phyloP scores from a whole-genome alignment of 495 filamentous ascomycete species.

The Xylaria palmicola region DNA sequence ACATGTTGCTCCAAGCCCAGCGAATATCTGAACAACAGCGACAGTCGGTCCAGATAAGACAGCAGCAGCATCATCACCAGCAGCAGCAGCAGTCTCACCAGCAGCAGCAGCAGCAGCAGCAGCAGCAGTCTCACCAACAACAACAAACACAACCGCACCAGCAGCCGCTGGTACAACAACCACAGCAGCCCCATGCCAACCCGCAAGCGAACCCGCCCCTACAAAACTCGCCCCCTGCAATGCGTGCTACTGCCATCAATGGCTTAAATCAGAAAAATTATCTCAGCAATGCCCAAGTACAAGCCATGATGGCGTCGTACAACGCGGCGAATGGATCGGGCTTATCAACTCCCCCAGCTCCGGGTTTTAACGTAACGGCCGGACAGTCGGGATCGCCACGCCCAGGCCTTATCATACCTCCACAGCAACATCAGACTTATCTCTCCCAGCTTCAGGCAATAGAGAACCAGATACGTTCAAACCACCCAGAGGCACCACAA shows the following conservation, averaged over 20 bases:
- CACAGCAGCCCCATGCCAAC: conserved; percentile 36
- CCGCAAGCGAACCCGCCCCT: conserved; percentile 33
- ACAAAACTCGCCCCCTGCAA: conserved; percentile 38
- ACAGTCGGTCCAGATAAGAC: conserved; percentile 51
- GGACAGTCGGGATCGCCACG: conserved; percentile 39
- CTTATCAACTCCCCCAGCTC: conserved; percentile 39
- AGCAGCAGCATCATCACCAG: conserved; percentile 41
- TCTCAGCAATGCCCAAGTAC: conserved; percentile 42
- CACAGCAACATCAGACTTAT: conserved; percentile 31
- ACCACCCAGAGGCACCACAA: conserved; percentile 36
- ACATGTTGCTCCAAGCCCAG: conserved; percentile 54
- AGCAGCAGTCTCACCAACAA: conserved; percentile 30
- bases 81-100: conserved; percentile 41
- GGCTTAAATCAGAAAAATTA: conserved; percentile 51
- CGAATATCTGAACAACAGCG: conserved; percentile 65
- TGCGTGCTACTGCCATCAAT: conserved; percentile 49
- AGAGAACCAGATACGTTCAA: conserved; percentile 33
- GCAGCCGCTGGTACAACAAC: conserved; percentile 37
- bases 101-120: conserved; percentile 33
- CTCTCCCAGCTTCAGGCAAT: conserved; percentile 45
- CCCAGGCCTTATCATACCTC: conserved; percentile 31
- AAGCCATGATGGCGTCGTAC: conserved; percentile 44
- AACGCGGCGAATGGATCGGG: conserved; percentile 36
- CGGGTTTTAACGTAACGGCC: conserved; percentile 36
- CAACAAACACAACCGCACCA: conserved; percentile 27